These are phyloP conservation scores for Pythium phragmitis DNA, from an alignment of 352 stramenopile species.

Conservation along the genomic window DNA sequence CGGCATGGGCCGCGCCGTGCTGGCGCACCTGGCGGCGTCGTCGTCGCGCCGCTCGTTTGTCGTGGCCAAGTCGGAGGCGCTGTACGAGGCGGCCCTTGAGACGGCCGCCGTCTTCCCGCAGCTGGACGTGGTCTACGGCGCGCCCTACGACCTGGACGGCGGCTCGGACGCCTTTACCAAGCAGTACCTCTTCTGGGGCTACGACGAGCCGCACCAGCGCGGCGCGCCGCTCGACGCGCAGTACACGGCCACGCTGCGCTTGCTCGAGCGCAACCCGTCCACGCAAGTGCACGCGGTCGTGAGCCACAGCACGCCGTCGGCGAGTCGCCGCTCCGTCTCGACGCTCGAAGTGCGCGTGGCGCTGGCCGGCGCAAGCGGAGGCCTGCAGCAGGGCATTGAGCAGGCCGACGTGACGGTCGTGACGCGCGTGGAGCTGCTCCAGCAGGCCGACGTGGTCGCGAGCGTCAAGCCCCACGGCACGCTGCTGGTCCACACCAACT, in stretches of 20 bases:
- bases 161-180: constrained; percentile 58
- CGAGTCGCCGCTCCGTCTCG: constrained; percentile 33
- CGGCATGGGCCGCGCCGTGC: constrained; percentile 64
- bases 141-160: constrained; percentile 37
- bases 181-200: constrained; percentile 91
- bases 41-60: constrained; percentile 66
- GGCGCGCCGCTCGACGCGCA: constrained; percentile 30
- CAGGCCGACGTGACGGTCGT: constrained; percentile 65
- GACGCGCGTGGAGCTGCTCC: constrained; percentile 41
- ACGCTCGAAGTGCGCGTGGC: constrained; percentile 60
- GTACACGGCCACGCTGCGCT: constrained; percentile 44
- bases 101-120: constrained; percentile 43
- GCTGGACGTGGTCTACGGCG: constrained; percentile 59
- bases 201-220: constrained; percentile 52
- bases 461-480: constrained; percentile 58
- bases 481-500: constrained; percentile 53
- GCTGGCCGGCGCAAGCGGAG: constrained; percentile 30
- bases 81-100: constrained; percentile 57
- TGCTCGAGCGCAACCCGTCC: constrained; percentile 65
- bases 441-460: constrained; percentile 48
- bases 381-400: constrained; percentile 49
- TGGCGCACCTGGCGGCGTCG: constrained; percentile 47
- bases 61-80: constrained; percentile 72
- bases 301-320: constrained; percentile 45
- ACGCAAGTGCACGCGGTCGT: constrained; percentile 63